phyloP scores from a whole-genome alignment of 768 basidiomycete genomes.

The Lyophyllum shimeji region DNA sequence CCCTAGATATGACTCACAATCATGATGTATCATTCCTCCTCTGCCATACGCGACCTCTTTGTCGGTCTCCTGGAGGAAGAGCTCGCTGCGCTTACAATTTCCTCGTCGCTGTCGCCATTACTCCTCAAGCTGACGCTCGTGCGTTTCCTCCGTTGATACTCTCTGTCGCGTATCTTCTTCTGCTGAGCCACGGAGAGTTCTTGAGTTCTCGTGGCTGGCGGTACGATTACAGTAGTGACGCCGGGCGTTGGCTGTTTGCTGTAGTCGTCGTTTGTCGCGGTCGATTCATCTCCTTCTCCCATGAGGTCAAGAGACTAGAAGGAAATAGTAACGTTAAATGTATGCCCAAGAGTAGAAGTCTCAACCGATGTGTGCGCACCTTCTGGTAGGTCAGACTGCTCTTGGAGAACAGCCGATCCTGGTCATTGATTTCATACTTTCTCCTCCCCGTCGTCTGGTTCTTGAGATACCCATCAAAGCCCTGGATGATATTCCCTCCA shows the following conservation, averaged over 20 bases:
- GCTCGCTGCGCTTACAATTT: slow-evolving; percentile 46
- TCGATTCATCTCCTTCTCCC: slow-evolving; percentile 66
- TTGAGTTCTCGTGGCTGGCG: slow-evolving; percentile 66
- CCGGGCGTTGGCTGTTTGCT: slow-evolving; percentile 68
- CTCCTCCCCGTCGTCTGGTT: slow-evolving; percentile 66
- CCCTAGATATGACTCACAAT: too few relatives aligned
- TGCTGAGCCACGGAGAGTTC: slow-evolving; percentile 71
- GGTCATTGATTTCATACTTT: slow-evolving; percentile 74
- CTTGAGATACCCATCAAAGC: slow-evolving; percentile 86
- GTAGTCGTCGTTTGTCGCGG: slow-evolving; percentile 59
- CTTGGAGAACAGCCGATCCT: slow-evolving; percentile 79
- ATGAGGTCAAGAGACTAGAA: slow-evolving; percentile 71
- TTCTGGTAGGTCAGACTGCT: slow-evolving; percentile 79
- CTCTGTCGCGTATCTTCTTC: slow-evolving; percentile 76
- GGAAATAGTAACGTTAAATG: not conserved
- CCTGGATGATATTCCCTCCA: slow-evolving; percentile 86
- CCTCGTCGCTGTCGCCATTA: slow-evolving; percentile 76
- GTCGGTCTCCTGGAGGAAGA: slow-evolving; percentile 57
- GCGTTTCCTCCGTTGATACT: slow-evolving; percentile 79
- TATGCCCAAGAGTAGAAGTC: slow-evolving; percentile 7
- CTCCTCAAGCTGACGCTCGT: slow-evolving; percentile 63
- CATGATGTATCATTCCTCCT: slow-evolving; percentile 54
- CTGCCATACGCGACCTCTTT: slow-evolving; percentile 66
- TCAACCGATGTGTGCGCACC: slow-evolving; percentile 36
- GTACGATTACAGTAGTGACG: slow-evolving; percentile 74